Evolutionary conservation across 2,329 filamentous ascomycete genomes (phyloP), one percentile per base, ranked within the genome.

Genomic region (Aspergillus brunneoviolaceus): DNA sequence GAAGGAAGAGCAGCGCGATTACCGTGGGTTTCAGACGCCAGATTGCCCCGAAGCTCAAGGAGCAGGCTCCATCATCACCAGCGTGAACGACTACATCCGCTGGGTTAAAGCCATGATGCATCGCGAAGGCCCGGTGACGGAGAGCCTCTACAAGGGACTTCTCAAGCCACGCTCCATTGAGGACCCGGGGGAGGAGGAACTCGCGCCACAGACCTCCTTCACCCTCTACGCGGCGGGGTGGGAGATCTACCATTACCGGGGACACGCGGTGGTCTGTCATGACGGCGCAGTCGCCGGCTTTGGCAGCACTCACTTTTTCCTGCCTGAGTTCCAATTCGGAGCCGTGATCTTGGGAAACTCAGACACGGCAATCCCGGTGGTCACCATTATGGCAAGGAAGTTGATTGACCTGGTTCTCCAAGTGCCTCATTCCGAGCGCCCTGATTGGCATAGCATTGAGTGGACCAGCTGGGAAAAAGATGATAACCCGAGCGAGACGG

Each of bases 21-120:
- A 73, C 47, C 63, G 72, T 4, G 57, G 63, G 3, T 66, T 75
- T 10, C 59, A 63, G 0, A 60, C 67, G 7, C 65, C 70, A 14
- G 67, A 77, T 4, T 64, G 68, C 2, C 66, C 71, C 3, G 70
- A 70, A 47, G 72, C 69, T 5, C 74, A 74, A 50, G 81, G 80
- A 0, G 80, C 80, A 0, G 82, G 81, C 0, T 74, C 73, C 16
- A 73, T 82, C 23, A 72, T 79, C 39, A 71, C 69, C 5, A 70
- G 68, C 42, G 69, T 63, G 14, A 67, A 65, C 47, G 74, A 76
- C 59, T 73, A 70, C 47, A 65, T 69, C 49, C 67, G 65, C 55
- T 77, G 60, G 45, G 62, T 75, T 5, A 64, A 67, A 54, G 69
- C 69, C 2, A 61, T 77, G 48, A 64, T 76, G 51, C 48, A 70